Percentiles rank a stretch among this genome's conserved stretches.
These are phyloP conservation scores for Luzula sylvatica DNA, from an alignment of 176 grass and related monocot species.

Conservation along the genomic window DNA sequence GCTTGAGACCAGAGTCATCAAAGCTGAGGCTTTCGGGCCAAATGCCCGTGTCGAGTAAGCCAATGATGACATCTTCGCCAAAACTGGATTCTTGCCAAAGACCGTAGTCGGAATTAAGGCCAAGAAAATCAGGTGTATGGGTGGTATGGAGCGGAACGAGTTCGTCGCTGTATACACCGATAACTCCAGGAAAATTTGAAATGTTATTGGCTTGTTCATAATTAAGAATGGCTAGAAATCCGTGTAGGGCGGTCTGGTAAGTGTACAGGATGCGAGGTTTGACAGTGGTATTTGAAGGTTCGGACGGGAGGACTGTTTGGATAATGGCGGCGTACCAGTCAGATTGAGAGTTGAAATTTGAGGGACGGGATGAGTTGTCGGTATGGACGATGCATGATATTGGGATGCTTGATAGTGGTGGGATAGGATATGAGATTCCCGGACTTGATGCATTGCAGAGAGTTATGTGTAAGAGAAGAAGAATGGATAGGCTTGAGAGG, in stretches of 20 bases:
- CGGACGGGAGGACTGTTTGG: neutral
- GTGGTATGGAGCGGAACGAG: slow-evolving; percentile 14
- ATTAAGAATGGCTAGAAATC: slow-evolving; percentile 18
- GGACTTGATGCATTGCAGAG: neutral
- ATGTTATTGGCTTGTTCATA: slow-evolving; percentile 6
- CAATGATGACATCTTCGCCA: slow-evolving; percentile 25
- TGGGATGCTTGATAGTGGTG: neutral
- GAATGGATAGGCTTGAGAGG: neutral
- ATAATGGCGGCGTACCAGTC: slow-evolving; percentile 12
- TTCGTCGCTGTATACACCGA: slow-evolving; percentile 19
- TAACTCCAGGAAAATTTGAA: slow-evolving; percentile 5
- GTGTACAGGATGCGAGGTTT: slow-evolving; percentile 20
- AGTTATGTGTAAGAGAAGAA: neutral
- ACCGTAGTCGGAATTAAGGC: slow-evolving; percentile 7
- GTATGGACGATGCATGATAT: slow-evolving; percentile 6
- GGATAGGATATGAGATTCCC: neutral
- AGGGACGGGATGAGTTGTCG: slow-evolving; percentile 1
- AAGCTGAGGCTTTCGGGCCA: slow-evolving; percentile 33
- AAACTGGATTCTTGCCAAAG: slow-evolving; percentile 17
- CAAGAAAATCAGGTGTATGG: slow-evolving; percentile 21
- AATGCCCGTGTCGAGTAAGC: slow-evolving; percentile 21
- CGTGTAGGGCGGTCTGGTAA: slow-evolving; percentile 22
- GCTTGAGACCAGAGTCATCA: slow-evolving; percentile 9
- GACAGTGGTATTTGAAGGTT: neutral
- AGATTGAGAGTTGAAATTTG: neutral